Conservation (phyloP, 768 basidiomycete species). For the Lactarius hatsudake region DNA sequence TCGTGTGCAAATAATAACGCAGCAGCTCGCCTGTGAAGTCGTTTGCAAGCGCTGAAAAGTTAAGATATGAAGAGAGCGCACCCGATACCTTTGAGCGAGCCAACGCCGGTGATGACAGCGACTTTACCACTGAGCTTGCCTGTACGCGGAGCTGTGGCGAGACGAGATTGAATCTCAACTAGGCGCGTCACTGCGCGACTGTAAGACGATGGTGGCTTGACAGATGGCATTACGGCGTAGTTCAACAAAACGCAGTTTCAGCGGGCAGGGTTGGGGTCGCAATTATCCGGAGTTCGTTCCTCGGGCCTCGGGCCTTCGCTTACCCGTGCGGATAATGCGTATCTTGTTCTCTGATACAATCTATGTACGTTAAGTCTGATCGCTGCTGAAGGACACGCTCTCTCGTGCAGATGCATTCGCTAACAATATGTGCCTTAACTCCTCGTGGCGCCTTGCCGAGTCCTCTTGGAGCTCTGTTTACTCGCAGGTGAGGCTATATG, state of each 20-base stretch:
- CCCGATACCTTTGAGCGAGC: conserved; percentile 88
- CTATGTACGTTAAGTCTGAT: not conserved
- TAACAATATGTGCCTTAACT: conserved; percentile 22
- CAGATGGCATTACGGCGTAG: conserved; percentile 5
- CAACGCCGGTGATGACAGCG: conserved; percentile 84
- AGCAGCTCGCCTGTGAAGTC: conserved; percentile 55
- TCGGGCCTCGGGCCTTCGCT: not conserved
- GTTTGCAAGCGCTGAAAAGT: not conserved
- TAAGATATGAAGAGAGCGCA: conserved; percentile 37
- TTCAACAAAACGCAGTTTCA: not conserved
- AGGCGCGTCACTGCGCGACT: conserved; percentile 64
- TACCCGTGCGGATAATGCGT: not conserved
- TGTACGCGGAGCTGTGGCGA: conserved; percentile 50
- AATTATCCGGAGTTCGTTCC: not conserved
- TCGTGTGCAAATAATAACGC: conserved; percentile 76
- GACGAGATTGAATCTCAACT: conserved; percentile 64
- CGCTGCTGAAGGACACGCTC: conserved; percentile 19
- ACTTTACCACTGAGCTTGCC: conserved; percentile 71
- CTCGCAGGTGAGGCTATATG: not conserved
- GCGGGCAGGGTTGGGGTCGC: not conserved
- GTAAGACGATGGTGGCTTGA: conserved; percentile 31
- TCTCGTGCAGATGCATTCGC: conserved; percentile 28
- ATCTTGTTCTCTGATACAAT: not conserved
- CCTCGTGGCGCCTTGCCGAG: conserved; percentile 23
- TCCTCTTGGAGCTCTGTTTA: conserved; percentile 24